Conservation (phyloP, 345 rosid species). For the Brassica incana region DNA sequence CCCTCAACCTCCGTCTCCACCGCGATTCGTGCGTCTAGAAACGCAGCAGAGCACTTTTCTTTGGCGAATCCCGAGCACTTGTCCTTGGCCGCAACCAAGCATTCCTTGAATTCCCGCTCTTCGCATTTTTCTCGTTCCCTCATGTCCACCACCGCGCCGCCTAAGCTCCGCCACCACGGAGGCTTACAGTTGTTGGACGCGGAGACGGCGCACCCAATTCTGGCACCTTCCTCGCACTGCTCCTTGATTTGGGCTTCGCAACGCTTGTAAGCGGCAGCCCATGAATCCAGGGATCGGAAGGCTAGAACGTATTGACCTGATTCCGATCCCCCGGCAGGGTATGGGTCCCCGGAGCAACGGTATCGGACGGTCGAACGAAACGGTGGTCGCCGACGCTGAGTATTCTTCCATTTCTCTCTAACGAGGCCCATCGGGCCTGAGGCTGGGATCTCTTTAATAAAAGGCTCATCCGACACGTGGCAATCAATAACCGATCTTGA, state of each 20-base stretch:
- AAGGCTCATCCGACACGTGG: slow-evolving; percentile 13
- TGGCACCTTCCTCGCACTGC: slow-evolving; percentile 80
- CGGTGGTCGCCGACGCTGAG: slow-evolving; percentile 59
- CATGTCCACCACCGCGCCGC: slow-evolving; percentile 40
- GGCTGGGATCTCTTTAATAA: background rate
- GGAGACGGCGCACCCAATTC: slow-evolving; percentile 78
- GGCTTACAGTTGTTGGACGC: slow-evolving; percentile 77
- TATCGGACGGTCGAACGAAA: slow-evolving; percentile 53
- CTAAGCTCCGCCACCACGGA: slow-evolving; percentile 69
- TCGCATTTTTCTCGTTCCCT: slow-evolving; percentile 76
- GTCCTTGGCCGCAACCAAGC: slow-evolving; percentile 58
- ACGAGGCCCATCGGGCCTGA: slow-evolving; percentile 32
- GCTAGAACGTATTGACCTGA: slow-evolving; percentile 60
- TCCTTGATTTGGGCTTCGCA: slow-evolving; percentile 47
- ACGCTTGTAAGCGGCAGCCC: slow-evolving; percentile 57
- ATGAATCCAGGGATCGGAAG: slow-evolving; percentile 59
- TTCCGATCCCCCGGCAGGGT: slow-evolving; percentile 43
- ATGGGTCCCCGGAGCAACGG: slow-evolving; percentile 76
- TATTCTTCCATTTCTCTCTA: slow-evolving; percentile 45
- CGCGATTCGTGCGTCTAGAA: slow-evolving; percentile 67
- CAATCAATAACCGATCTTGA: background rate
- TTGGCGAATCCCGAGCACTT: slow-evolving; percentile 69
- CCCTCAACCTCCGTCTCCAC: slow-evolving; percentile 35
- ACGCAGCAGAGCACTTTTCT: slow-evolving; percentile 55
- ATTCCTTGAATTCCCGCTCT: slow-evolving; percentile 66